A percentile compares a stretch with the other conserved stretches of the same genome.
Evolutionary conservation across 495 filamentous ascomycete species (phyloP).

Genomic region (Physcia stellaris): DNA sequence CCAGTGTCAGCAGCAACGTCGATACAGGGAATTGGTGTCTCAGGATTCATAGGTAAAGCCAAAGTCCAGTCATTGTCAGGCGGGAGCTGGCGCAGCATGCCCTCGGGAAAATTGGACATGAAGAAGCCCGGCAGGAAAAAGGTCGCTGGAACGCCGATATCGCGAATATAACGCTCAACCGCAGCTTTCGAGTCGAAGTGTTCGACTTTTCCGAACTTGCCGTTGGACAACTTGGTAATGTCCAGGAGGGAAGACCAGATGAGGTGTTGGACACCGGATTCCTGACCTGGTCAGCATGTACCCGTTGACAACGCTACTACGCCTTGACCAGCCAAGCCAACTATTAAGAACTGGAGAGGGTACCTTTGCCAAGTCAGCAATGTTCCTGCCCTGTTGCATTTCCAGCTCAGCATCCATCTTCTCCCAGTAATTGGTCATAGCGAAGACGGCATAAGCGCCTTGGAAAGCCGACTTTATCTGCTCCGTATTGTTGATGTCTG

Average conservation of each 20-base stretch:
- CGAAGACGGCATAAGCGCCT: constrained; percentile 36
- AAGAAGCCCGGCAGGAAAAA: constrained; percentile 47
- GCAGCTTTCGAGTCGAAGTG: constrained; percentile 52
- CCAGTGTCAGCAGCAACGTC: constrained; percentile 33
- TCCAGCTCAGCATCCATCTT: constrained; percentile 32
- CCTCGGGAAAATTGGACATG: constrained; percentile 36
- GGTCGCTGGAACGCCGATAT: constrained; percentile 31
- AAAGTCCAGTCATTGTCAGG: constrained; percentile 23
- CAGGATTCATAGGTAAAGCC: constrained; percentile 25
- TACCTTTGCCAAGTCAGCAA: constrained; percentile 27
- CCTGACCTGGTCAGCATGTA: too few species aligned
- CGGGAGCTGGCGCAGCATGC: constrained; percentile 10
- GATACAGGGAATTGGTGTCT: constrained; percentile 36
- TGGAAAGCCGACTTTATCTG: constrained; percentile 32
- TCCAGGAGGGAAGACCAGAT: constrained; percentile 33
- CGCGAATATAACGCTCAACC: constrained; percentile 44
- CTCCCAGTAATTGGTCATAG: constrained; percentile 28
- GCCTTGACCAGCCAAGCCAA: too few species aligned
- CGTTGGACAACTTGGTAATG: constrained; percentile 25
- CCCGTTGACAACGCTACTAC: too few species aligned
- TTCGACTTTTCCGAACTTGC: constrained; percentile 33
- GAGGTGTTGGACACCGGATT: constrained; percentile 35
- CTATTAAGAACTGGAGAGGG: too few species aligned
- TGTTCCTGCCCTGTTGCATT: constrained; percentile 39
- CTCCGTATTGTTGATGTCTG: constrained; percentile 27